Conservation (phyloP, 2,329 filamentous ascomycete species). For the Aspergillus latus region DNA sequence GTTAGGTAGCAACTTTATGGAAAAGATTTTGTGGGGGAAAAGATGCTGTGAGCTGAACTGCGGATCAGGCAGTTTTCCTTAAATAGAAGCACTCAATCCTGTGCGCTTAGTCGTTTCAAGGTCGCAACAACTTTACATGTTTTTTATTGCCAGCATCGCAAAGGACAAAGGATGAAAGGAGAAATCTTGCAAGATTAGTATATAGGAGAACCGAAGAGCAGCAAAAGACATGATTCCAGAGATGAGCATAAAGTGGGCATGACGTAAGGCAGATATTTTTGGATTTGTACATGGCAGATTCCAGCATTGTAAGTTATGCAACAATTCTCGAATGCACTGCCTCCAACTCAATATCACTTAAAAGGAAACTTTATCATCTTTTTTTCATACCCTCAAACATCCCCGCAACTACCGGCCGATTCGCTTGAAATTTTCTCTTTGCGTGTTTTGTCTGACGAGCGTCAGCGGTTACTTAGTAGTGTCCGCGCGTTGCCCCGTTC, state of each 20-base stretch:
- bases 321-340: not conserved
- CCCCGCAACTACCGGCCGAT: not conserved
- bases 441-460: slow-evolving; percentile 6
- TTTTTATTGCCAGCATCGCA: too few species aligned
- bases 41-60: not conserved
- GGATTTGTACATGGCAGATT: not conserved
- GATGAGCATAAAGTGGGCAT: not conserved
- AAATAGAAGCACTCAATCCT: not conserved
- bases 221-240: not conserved
- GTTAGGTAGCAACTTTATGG: not conserved
- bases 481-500: slow-evolving; percentile 29
- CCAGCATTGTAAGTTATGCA: not conserved
- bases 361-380: not conserved
- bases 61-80: not conserved
- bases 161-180: too few species aligned
- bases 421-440: slow-evolving; percentile 7
- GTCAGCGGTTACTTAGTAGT: slow-evolving; percentile 10
- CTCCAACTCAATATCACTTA: not conserved
- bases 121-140: not conserved
- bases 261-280: slow-evolving; percentile 6
- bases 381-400: not conserved
- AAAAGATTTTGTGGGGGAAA: not conserved
- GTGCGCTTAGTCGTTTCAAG: not conserved
- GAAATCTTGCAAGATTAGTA: not conserved
- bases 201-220: not conserved